phyloP scores from a whole-genome alignment of 768 basidiomycete genomes.

The Trametes meyenii region DNA sequence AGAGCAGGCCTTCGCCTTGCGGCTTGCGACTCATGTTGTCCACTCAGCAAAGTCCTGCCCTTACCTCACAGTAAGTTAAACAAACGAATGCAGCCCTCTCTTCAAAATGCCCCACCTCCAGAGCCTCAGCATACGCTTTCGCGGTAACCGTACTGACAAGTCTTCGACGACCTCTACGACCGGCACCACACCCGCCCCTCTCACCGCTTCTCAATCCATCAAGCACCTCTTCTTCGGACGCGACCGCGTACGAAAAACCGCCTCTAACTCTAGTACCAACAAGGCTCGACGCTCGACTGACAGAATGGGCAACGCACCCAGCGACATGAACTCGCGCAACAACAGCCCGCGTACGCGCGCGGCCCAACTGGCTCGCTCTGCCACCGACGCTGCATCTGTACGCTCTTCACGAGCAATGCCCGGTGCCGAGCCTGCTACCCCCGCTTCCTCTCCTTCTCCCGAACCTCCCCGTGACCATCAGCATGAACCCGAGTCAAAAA shows the following conservation, averaged over 20 bases:
- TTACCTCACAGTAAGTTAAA: background rate
- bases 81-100: background rate
- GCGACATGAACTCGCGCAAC: slow-evolving; percentile 21
- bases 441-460: background rate
- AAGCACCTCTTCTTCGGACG: slow-evolving; percentile 11
- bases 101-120: slow-evolving; percentile 20
- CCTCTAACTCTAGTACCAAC: background rate
- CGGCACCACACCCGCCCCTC: background rate
- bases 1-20: slow-evolving; percentile 4
- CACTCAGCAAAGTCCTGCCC: background rate
- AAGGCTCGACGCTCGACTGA: background rate
- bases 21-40: slow-evolving; percentile 8
- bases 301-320: slow-evolving; percentile 23
- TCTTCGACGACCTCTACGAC: slow-evolving; percentile 2
- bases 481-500: background rate
- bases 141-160: slow-evolving; percentile 8
- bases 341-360: slow-evolving; percentile 4
- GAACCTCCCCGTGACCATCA: background rate
- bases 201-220: slow-evolving; percentile 2
- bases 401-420: slow-evolving; percentile 16
- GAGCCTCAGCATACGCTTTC: slow-evolving; percentile 21
- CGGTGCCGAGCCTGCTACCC: slow-evolving; percentile 19
- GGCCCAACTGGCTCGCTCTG: slow-evolving; percentile 1
- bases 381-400: slow-evolving; percentile 14
- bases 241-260: background rate